Evolutionary conservation across 768 basidiomycete genomes (phyloP).

Genomic region (Boletus patriciae): DNA sequence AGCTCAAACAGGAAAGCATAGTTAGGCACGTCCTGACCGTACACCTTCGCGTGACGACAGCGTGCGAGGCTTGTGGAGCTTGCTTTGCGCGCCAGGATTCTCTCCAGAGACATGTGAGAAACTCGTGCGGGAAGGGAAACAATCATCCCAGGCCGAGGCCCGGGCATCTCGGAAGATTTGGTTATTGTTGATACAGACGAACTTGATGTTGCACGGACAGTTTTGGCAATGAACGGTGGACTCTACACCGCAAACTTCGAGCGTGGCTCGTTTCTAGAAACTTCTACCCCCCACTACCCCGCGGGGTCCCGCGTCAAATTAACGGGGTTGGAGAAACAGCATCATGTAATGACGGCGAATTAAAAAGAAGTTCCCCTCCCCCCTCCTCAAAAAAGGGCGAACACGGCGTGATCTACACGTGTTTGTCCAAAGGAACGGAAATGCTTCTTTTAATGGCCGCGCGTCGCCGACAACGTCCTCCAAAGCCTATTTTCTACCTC

Average conservation of each 20-base stretch:
- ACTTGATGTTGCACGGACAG: background rate
- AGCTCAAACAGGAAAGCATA: conserved; percentile 29
- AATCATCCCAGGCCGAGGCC: background rate
- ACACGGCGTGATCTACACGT: background rate
- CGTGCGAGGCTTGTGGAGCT: conserved; percentile 21
- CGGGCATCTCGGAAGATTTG: background rate
- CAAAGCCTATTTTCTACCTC: conserved; percentile 65
- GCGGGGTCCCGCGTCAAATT: background rate
- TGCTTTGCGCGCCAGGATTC: conserved; percentile 29
- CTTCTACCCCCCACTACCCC: background rate
- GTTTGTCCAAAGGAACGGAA: background rate
- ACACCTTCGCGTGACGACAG: conserved; percentile 14
- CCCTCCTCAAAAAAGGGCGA: background rate
- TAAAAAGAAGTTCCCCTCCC: no score
- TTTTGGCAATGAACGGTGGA: no score
- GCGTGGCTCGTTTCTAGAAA: background rate
- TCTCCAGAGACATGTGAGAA: conserved; percentile 25
- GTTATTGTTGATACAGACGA: background rate
- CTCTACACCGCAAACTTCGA: background rate
- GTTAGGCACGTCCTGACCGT: conserved; percentile 24
- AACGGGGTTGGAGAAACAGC: background rate
- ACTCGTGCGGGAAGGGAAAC: conserved; percentile 12
- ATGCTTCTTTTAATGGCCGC: background rate
- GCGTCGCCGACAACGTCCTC: conserved; percentile 29
- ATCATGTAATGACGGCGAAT: background rate